These are phyloP conservation scores for Rosa rugosa DNA, from an alignment of 306 rosid genomes.

Conservation along the genomic window DNA sequence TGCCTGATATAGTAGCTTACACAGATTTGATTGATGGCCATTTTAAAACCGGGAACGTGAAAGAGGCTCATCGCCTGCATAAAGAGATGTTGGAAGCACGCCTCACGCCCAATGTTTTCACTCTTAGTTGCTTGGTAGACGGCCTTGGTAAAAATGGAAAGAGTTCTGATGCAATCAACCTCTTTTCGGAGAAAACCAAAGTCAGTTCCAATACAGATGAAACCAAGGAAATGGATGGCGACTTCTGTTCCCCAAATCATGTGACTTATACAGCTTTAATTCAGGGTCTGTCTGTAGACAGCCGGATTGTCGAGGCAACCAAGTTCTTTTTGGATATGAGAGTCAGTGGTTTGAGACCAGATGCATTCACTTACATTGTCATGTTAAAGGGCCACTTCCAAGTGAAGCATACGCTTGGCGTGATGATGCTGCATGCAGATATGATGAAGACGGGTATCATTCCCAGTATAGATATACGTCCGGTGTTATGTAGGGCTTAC, in stretches of 20 bases:
- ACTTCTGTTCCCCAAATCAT: conserved; percentile 44
- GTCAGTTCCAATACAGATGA: conserved; percentile 15
- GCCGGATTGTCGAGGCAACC: conserved; percentile 57
- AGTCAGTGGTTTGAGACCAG: conserved; percentile 48
- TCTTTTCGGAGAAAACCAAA: conserved; percentile 50
- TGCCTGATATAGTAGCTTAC: conserved; percentile 63
- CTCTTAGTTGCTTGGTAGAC: conserved; percentile 57
- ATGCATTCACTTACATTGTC: conserved; percentile 41
- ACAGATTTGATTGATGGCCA: conserved; percentile 72
- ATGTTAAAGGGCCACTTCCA: conserved; percentile 55
- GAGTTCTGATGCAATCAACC: conserved; percentile 45
- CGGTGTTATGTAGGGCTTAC: conserved; percentile 48
- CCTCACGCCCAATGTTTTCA: conserved; percentile 48
- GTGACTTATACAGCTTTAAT: conserved; percentile 55
- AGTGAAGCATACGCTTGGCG: conserved; percentile 48
- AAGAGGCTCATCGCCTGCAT: conserved; percentile 51
- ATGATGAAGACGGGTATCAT: conserved; percentile 60
- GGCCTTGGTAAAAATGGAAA: conserved; percentile 71
- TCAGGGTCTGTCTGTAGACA: conserved; percentile 62
- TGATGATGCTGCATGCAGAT: conserved; percentile 73
- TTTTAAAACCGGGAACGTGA: conserved; percentile 50
- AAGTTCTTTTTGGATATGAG: conserved; percentile 69
- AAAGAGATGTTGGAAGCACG: conserved; percentile 60
- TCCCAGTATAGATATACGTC: conserved; percentile 30
- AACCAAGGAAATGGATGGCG: conserved; percentile 3